Evolutionary conservation across 73 alveolate genomes (phyloP).

Genomic region (Stentor roeselii): DNA sequence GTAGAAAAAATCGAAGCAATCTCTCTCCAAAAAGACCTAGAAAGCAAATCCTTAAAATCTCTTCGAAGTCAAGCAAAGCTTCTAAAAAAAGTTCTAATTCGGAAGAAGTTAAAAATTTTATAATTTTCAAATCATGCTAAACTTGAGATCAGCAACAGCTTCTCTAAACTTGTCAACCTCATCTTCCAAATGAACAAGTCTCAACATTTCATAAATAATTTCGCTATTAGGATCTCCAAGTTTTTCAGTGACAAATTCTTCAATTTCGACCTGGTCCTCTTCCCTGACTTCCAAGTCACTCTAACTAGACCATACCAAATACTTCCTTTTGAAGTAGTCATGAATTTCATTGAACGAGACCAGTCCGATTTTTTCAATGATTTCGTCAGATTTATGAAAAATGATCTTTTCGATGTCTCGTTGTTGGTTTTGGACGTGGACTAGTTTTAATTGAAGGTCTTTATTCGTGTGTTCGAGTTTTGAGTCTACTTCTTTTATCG

Average conservation of each 20-base stretch:
- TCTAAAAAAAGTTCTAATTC: neutral
- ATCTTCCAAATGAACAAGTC: constrained; percentile 5
- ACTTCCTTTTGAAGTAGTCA: neutral
- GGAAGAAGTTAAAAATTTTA: neutral
- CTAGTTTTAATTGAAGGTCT: neutral
- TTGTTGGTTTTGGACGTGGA: neutral
- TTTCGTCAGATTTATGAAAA: neutral
- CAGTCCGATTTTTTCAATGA: neutral
- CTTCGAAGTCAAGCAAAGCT: neutral
- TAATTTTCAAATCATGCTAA: neutral
- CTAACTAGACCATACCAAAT: neutral
- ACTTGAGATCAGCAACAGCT: neutral
- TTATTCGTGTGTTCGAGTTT: constrained; percentile 18
- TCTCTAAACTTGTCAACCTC: constrained; percentile 1
- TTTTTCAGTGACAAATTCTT: neutral
- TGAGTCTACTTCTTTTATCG: constrained; percentile 31
- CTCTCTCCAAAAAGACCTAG: neutral
- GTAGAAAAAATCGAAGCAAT: neutral
- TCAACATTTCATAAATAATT: neutral
- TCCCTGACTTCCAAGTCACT: neutral
- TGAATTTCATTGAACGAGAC: neutral
- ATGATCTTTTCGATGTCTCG: constrained; percentile 27
- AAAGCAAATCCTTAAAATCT: neutral
- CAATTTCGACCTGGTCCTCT: neutral
- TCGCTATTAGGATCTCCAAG: neutral